Conservation (phyloP, 1,284 basidiomycete genomes). For the Tilletia caries region DNA sequence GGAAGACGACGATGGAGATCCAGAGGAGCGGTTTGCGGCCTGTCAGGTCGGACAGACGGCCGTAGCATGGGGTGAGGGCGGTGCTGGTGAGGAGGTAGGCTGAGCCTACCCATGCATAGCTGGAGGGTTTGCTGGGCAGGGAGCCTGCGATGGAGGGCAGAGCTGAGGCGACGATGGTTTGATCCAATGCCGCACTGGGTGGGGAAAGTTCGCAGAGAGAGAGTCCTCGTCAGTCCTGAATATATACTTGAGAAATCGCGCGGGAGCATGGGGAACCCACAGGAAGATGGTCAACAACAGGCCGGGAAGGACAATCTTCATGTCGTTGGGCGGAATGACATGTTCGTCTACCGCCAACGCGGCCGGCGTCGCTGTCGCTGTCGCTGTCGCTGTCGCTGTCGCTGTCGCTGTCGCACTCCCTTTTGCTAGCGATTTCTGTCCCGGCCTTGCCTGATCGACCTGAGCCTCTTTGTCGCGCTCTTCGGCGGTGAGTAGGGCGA, state of each 20-base stretch:
- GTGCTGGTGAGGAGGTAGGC: slow-evolving; percentile 56
- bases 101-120: slow-evolving; percentile 56
- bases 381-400: neutral
- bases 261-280: slow-evolving; percentile 12
- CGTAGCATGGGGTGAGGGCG: slow-evolving; percentile 52
- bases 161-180: slow-evolving; percentile 52
- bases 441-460: no score
- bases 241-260: neutral
- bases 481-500: slow-evolving; percentile 5
- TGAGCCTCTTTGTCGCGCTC: neutral
- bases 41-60: slow-evolving; percentile 52
- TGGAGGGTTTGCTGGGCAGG: slow-evolving; percentile 24
- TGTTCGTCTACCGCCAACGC: slow-evolving; percentile 13
- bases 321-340: slow-evolving; percentile 40
- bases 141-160: slow-evolving; percentile 48
- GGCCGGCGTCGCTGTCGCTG: neutral
- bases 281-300: slow-evolving; percentile 33
- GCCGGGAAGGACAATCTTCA: slow-evolving; percentile 39
- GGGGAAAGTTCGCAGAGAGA: neutral
- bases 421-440: no score
- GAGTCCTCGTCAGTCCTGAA: neutral
- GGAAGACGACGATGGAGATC: slow-evolving; percentile 66
- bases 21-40: slow-evolving; percentile 69
- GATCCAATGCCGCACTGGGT: slow-evolving; percentile 46
- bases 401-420: neutral